These are phyloP conservation scores for Austroboletus novae-zelandiae DNA, from an alignment of 1,284 basidiomycete genomes.

Conservation along the genomic window DNA sequence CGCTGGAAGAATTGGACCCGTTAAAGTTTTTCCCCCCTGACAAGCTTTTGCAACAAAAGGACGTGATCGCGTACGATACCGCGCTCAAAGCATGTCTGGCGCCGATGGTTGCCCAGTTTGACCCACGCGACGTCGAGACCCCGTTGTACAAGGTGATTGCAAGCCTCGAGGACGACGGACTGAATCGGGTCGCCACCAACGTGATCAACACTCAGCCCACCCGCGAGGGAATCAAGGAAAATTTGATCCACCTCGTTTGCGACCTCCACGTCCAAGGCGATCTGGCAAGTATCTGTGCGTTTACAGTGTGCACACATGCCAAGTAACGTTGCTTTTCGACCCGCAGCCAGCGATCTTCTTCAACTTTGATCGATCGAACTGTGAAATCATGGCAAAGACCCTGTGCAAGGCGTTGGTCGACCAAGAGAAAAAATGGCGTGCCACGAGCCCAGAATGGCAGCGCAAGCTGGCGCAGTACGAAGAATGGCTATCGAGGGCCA, in stretches of 20 bases:
- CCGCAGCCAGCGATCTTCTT: conserved; percentile 64
- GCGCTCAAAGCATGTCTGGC: conserved; percentile 47
- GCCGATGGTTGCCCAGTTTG: conserved; percentile 37
- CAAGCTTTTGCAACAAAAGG: conserved; percentile 50
- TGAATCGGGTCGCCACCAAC: conserved; percentile 22
- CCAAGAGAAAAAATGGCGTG: conserved; percentile 51
- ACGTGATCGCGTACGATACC: conserved; percentile 57
- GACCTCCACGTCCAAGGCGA: conserved; percentile 52
- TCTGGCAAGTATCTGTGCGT: conserved; percentile 41
- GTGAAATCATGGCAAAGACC: conserved; percentile 50
- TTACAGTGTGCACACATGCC: no score
- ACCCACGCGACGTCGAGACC: conserved; percentile 36
- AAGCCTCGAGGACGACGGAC: conserved; percentile 39
- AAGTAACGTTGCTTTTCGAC: conserved; percentile 4
- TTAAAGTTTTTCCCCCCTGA: conserved; percentile 41
- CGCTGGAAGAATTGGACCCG: conserved; percentile 42
- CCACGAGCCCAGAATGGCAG: conserved; percentile 46
- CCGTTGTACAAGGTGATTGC: conserved; percentile 41
- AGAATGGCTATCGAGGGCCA: conserved; percentile 44
- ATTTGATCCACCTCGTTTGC: conserved; percentile 50
- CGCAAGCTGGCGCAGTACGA: conserved; percentile 52
- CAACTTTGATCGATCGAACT: conserved; percentile 58
- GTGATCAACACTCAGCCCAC: conserved; percentile 35
- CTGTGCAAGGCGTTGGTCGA: conserved; percentile 38
- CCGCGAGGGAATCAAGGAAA: conserved; percentile 32